Evolutionary conservation across 768 basidiomycete genomes (phyloP), one percentile per base, ranked within the genome.

Genomic region (Russula virescens): DNA sequence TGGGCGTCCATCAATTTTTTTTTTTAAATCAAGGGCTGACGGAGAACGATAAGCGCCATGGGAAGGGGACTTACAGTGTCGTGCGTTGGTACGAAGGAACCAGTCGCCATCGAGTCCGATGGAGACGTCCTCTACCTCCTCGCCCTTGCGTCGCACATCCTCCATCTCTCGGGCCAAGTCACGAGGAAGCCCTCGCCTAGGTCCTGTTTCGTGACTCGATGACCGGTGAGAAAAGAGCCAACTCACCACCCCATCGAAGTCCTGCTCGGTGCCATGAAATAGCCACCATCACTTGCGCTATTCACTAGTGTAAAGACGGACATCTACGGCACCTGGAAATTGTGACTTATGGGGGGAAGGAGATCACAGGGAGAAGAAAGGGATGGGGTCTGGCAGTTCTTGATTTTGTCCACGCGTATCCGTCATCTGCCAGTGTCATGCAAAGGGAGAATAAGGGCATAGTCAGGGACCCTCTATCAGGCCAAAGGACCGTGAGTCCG

Each of bases 51-150:
- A 10, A 4, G 31, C 31, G 31, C 8, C 23, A 43, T 51, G 51
- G 21, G 48, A 23, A n/a, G n/a, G n/a, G 43, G 13, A 57, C 61
- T 23, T 54, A 63, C 62, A 57, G 18, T 63, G 57, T 26, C 62
- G 62, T 19, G 5, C 8, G 38, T 59, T 45, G 26, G 62, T 59
- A 10, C 62, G 62, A 19, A 63, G 58, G 31, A 63, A 63, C 62
- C 62, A 63, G 16, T 63, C 62, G 38, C 46, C 57, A 19, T 63
- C 58, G 34, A 59, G 46, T 34, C 62, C 62, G 13, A 59, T 49
- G 21, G 62, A 59, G 16, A 59, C 26, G 23, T 59, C 52, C 40
- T 59, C 28, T 21, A 63, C 57, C 14, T 54, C 57, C 16, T 63
- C 57, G 23, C 51, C 46, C 28, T 59, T 54, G 11, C 18, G 26